Evolutionary conservation across 2,329 filamentous ascomycete genomes (phyloP).

Genomic region (Penicillium sp.): DNA sequence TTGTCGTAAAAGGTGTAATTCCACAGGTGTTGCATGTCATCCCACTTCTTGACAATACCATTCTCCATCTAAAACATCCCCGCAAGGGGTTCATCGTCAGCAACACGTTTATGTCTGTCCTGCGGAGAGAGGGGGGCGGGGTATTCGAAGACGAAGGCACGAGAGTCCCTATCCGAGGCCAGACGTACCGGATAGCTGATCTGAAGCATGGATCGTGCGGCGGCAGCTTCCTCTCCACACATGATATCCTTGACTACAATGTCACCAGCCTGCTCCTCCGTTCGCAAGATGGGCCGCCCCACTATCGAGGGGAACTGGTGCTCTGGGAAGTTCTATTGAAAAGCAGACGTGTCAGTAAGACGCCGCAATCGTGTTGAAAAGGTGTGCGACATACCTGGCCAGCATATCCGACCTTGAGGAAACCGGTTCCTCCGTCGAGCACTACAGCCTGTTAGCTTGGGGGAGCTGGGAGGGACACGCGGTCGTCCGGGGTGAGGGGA

Average conservation of each 20-base stretch:
- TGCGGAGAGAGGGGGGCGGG: slow-evolving; percentile 23
- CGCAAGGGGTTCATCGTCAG: slow-evolving; percentile 23
- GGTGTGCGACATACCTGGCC: slow-evolving; percentile 67
- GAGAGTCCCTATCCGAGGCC: slow-evolving; percentile 13
- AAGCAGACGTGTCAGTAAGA: slow-evolving; percentile 18
- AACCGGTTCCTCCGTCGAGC: slow-evolving; percentile 99
- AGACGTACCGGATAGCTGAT: slow-evolving; percentile 85
- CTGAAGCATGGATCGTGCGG: slow-evolving; percentile 94
- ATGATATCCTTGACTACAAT: slow-evolving; percentile 95
- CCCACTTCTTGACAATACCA: slow-evolving; percentile 99
- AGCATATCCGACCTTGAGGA: slow-evolving; percentile 99
- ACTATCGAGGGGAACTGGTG: slow-evolving; percentile 98
- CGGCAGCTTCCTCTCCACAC: slow-evolving; percentile 98
- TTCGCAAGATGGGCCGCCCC: slow-evolving; percentile 94
- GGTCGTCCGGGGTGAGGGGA: slow-evolving; percentile 28
- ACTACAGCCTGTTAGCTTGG: slow-evolving; percentile 63
- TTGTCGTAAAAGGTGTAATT: slow-evolving; percentile 99
- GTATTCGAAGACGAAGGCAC: slow-evolving; percentile 26
- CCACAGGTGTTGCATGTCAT: slow-evolving; percentile 99
- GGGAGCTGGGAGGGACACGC: slow-evolving; percentile 34
- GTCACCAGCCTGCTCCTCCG: slow-evolving; percentile 82
- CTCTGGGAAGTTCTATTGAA: slow-evolving; percentile 90
- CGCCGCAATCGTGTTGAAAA: neutral
- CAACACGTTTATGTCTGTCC: slow-evolving; percentile 29
- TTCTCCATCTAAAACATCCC: slow-evolving; percentile 80